Evolutionary conservation across 768 basidiomycete species (phyloP), one percentile per base, ranked within the genome.

Genomic region (Kwoniella sp.): DNA sequence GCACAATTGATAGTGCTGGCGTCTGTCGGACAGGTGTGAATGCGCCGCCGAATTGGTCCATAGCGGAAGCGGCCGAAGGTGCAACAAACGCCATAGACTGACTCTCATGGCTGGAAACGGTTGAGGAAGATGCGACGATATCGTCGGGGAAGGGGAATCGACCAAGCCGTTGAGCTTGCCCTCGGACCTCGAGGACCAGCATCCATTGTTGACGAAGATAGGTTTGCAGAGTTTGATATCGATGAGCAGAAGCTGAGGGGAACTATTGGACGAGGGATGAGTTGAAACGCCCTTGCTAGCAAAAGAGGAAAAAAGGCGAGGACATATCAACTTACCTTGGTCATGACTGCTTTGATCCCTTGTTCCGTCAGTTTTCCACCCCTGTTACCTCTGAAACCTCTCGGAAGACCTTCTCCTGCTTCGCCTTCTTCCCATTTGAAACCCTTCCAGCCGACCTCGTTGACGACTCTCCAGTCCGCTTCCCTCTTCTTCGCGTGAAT

Each of bases 191-290:
- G 22, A 60, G 64, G 24, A 96, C 85, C 44, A 95, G 82, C 12
- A 85, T 84, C 63, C 87, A 84, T 72, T 98, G 95, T 1, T 89
- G 83, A 71, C 87, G 88, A 78, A 98, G 86, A 78, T 94, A 99
- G 1, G 82, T 82, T 60, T 88, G 86, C 6, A 99, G 82, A 2
- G 90, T 90, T 70, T 90, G 88, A 72, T 90, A 89, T 37, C 90
- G 87, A 36, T 92, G 88, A 3, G 88, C 84, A 13, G 93, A 91
- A 68, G 96, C 92, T 54, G 90, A 88, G 13, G 91, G 92, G 76
- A 92, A 97, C 95, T 98, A 68, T 44, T 10, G 8, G 40, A 19
- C 21, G 47, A 29, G 19, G n/a, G 8, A 2, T 46, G 26, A 29
- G 24, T 21, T 17, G 17, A 5, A 21, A 47, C 19, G 10, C 50